These are phyloP conservation scores for Plantago ovata DNA, from an alignment of 257 asterid genomes.

Conservation along the genomic window DNA sequence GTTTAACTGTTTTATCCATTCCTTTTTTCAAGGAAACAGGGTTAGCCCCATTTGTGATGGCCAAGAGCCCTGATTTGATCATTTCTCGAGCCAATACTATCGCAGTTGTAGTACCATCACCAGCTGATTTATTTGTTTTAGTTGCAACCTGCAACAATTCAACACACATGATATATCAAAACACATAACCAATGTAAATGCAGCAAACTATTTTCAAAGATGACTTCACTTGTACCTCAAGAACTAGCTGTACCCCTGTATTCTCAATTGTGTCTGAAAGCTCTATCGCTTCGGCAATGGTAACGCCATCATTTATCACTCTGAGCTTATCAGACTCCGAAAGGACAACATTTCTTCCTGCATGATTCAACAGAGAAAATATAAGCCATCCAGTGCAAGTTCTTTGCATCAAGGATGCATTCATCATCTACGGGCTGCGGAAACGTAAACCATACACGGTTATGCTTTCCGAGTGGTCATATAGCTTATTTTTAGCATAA, in stretches of 20 bases:
- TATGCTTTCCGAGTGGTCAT: background rate
- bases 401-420: too few relatives aligned
- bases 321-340: slow-evolving; percentile 58
- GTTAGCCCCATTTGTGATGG: slow-evolving; percentile 82
- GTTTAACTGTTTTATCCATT: slow-evolving; percentile 69
- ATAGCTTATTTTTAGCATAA: background rate
- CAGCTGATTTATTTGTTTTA: slow-evolving; percentile 78
- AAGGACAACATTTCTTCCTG: slow-evolving; percentile 87
- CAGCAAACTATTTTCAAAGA: background rate
- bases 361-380: slow-evolving; percentile 16
- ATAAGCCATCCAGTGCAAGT: slow-evolving; percentile 5
- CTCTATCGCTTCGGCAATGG: slow-evolving; percentile 89
- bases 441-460: background rate
- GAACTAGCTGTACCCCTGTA: slow-evolving; percentile 73
- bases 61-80: slow-evolving; percentile 70
- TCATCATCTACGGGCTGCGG: too few relatives aligned
- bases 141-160: slow-evolving; percentile 58
- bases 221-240: slow-evolving; percentile 51
- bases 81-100: slow-evolving; percentile 88
- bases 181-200: slow-evolving; percentile 9
- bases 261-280: slow-evolving; percentile 88
- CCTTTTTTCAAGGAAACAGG: slow-evolving; percentile 80
- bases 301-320: slow-evolving; percentile 91
- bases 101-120: slow-evolving; percentile 97
- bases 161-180: slow-evolving; percentile 18